A percentile compares a stretch with the other conserved stretches of the same genome.
phyloP scores from a whole-genome alignment of 1,139 yeast species.

The Spathaspora sp. region DNA sequence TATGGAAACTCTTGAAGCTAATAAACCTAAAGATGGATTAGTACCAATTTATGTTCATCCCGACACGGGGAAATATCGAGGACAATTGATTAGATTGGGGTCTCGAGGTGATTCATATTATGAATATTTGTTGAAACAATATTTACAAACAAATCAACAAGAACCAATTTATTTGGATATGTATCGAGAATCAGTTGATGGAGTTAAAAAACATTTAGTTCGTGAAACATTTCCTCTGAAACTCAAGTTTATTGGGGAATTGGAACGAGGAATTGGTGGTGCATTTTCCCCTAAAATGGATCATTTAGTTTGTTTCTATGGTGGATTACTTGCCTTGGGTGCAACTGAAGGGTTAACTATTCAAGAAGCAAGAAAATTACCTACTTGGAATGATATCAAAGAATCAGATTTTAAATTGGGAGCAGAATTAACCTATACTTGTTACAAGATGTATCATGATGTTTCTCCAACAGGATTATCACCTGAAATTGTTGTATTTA shows the following conservation, averaged over 20 bases:
- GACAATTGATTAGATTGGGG: conserved; percentile 70
- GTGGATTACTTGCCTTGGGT: conserved; percentile 87
- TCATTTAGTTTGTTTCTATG: conserved; percentile 89
- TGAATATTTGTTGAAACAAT: conserved; percentile 85
- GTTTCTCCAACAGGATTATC: conserved; percentile 70
- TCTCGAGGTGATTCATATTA: conserved; percentile 93
- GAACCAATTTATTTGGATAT: conserved; percentile 66
- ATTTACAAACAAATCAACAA: conserved; percentile 67
- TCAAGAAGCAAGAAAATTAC: conserved; percentile 35
- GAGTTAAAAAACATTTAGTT: conserved; percentile 63
- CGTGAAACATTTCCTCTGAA: conserved; percentile 61
- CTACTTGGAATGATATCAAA: conserved; percentile 36
- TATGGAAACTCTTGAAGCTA: conserved; percentile 61
- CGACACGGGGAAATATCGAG: conserved; percentile 68
- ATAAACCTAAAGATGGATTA: conserved; percentile 66
- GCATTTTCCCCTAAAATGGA: conserved; percentile 81
- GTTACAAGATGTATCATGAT: conserved; percentile 79
- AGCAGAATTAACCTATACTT: conserved; percentile 73
- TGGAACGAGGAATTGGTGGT: conserved; percentile 63
- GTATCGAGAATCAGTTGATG: conserved; percentile 76
- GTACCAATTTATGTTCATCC: conserved; percentile 83
- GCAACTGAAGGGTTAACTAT: conserved; percentile 71
- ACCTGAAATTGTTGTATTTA: conserved; percentile 88
- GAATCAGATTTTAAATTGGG: conserved; percentile 65
- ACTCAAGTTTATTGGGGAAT: conserved; percentile 75